A percentile compares a stretch with the other conserved stretches of the same genome.
Evolutionary conservation across 768 basidiomycete species (phyloP).

Genomic region (Boletus eberwhitei): DNA sequence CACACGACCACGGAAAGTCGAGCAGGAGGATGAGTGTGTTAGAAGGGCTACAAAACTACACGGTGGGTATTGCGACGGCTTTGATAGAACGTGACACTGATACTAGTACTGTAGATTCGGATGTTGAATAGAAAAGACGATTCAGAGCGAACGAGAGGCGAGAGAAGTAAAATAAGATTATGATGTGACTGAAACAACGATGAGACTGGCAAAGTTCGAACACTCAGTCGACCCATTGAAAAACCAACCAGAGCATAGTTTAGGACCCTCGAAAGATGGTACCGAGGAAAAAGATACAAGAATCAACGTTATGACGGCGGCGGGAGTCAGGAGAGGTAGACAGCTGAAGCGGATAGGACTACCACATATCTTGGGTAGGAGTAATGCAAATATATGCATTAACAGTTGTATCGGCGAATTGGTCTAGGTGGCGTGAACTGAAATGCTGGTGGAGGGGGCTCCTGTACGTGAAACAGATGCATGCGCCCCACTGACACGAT

Average conservation of each 20-base stretch:
- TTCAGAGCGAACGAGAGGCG: constrained; percentile 16
- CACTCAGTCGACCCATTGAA: constrained; percentile 21
- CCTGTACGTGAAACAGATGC: constrained; percentile 7
- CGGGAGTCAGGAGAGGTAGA: background rate
- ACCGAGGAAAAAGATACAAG: constrained; percentile 15
- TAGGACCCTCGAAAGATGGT: constrained; percentile 16
- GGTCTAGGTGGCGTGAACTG: constrained; percentile 26
- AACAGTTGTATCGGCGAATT: constrained; percentile 1
- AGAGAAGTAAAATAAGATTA: constrained; percentile 29
- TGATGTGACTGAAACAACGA: constrained; percentile 27
- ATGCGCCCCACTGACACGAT: constrained; percentile 12
- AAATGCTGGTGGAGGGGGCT: constrained; percentile 9
- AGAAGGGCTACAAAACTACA: constrained; percentile 36
- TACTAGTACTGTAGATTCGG: constrained; percentile 33
- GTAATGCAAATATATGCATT: constrained; percentile 23
- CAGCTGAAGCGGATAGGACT: background rate
- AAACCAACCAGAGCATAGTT: constrained; percentile 21
- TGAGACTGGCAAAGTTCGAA: constrained; percentile 24
- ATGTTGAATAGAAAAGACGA: constrained; percentile 11
- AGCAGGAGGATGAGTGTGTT: background rate
- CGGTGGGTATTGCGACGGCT: constrained; percentile 32
- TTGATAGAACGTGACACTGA: constrained; percentile 24
- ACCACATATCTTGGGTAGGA: constrained; percentile 3
- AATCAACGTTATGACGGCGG: constrained; percentile 4
- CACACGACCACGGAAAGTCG: background rate